phyloP scores from a whole-genome alignment of 805 yeast genomes.

The Wickerhamiella dianesei region DNA sequence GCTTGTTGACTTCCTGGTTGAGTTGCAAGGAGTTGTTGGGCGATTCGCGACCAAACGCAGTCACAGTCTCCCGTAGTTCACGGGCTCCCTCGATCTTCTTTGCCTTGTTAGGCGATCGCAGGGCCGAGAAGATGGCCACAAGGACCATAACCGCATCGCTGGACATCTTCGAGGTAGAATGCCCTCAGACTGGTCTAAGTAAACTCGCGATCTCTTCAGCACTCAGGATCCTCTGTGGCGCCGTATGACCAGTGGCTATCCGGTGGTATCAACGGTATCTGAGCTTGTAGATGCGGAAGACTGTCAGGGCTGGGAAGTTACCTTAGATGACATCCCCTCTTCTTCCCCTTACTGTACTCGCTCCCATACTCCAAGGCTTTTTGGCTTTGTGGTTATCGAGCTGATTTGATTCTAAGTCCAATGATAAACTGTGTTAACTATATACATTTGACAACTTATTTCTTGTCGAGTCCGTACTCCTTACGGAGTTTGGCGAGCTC shows the following conservation, averaged over 20 bases:
- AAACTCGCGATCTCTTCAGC: no score
- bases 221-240: no score
- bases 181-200: no score
- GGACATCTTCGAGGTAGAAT: slow-evolving; percentile 15
- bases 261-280: background rate
- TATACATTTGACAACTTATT: slow-evolving; percentile 1
- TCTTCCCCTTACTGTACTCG: background rate
- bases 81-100: slow-evolving; percentile 40
- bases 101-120: slow-evolving; percentile 18
- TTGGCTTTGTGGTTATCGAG: no score
- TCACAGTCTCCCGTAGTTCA: slow-evolving; percentile 56
- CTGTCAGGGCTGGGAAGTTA: background rate
- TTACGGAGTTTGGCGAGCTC: slow-evolving; percentile 58
- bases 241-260: no score
- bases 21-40: slow-evolving; percentile 71
- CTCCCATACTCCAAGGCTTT: no score
- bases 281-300: background rate
- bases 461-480: slow-evolving; percentile 45
- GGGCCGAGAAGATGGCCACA: slow-evolving; percentile 20
- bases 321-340: background rate
- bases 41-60: slow-evolving; percentile 63
- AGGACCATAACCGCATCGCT: slow-evolving; percentile 20
- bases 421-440: no score
- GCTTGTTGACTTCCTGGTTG: slow-evolving; percentile 73
- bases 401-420: no score